Base-by-base conservation (phyloP, 2,329 filamentous ascomycete genomes). In the Penicillium sp. region DNA sequence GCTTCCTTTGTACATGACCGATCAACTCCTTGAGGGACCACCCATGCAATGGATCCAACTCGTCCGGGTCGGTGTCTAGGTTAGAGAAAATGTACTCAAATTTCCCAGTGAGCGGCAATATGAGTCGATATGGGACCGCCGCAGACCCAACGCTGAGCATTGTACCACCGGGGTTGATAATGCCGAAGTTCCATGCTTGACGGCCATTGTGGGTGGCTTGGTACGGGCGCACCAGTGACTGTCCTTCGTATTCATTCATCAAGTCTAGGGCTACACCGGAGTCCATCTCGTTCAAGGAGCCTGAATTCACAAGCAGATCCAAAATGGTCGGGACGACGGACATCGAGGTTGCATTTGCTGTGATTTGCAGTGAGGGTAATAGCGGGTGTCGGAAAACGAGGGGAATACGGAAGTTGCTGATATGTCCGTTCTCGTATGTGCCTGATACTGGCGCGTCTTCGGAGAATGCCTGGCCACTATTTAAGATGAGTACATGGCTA, bases 61-160 rank as follows among this genome's bases (percentile, higher is more conserved):
- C 74, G 28, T 70, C 44, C 1, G 73, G 71, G 52, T 75, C 73
- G 2, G 56, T 63, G 2, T 61, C 61, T 11, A 68, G 58, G 35
- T 74, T 60, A 1, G 72, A 71, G 53, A 76, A 76, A n/a, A 59
- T 22, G 37, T 63, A 72, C 25, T 65, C 61, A 25, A 79, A 88
- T 50, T 90, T 88, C 71, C 95, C 89, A 67, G 88, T 83, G 66
- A 93, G 86, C 5, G 89, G 86, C 53, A 97, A 85, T 17, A 65
- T 64, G 88, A 92, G 56, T 83, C 80, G 54, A 95, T 82, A 71
- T 50, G 73, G 78, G 92, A 91, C 66, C 87, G 86, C 91, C 88
- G 96, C 60, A 78, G 81, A 14, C 85, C 86, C 73, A 89, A 86
- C 61, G 80, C 78, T 59, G 81, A 82, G 73, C 88, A 87, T 63